Base-by-base conservation (phyloP, 2,329 filamentous ascomycete species). In the Botrytis squamosa region DNA sequence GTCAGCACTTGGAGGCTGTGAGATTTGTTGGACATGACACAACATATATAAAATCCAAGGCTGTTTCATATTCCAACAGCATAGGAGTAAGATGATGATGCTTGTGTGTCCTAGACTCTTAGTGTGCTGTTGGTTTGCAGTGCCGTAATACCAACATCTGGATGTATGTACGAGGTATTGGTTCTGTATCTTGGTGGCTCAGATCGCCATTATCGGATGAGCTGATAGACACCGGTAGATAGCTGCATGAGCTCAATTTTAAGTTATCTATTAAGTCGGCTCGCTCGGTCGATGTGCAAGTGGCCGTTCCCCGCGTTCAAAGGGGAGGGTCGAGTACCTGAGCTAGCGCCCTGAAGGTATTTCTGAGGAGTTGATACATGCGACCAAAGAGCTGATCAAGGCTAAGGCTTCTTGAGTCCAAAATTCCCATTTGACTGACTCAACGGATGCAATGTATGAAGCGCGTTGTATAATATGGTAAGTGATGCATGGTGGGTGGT, bases 301-400 rank as follows among this genome's bases (percentile, higher is more conserved):
- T 65, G n/a, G 40, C 63, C n/a, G 40, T 44, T 65, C 42, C n/a
- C 29, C n/a, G 42, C 63, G 33, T 65, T 65, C 63, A 55, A 55
- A 55, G 49, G n/a, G 59, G 59, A 59, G 57, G 29, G 33, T 38
- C 20, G 59, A 55, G 49, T 55, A 55, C 25, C 49, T 55, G 49
- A 55, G 49, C 49, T 55, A 16, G 49, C 49, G 25, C 12, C 49
- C 49, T 16, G 49, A 55, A 55, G 25, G 49, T n/a, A n/a, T n/a
- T 16, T 25, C 59, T 36, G 7, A 14, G 55, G 20, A 59, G 55
- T 2, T 60, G 38, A 25, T 60, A 20, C 20, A 38, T 36, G 57
- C 4, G 57, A 25, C 10, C n/a, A 59, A 25, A 62, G 33, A 22
- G 36, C 33, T n/a, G 59, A 62, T 36, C 3, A 38, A 40, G 14